Conservation (phyloP, 108 stramenopile species). For the Cyclotella choctawhatcheeana region DNA sequence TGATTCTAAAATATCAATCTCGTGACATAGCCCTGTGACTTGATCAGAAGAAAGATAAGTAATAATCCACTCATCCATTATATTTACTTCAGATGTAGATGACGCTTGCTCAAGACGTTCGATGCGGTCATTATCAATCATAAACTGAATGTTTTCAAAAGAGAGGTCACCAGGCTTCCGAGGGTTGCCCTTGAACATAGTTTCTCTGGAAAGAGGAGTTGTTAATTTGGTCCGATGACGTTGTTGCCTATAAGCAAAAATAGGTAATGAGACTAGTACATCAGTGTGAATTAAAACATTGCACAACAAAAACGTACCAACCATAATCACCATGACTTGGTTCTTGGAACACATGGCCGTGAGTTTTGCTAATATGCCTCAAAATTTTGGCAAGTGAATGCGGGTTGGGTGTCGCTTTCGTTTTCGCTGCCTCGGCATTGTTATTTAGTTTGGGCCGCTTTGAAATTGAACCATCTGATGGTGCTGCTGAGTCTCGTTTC, state of each 20-base stretch:
- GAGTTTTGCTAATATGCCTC: conserved; percentile 65
- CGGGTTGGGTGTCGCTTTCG: conserved; percentile 42
- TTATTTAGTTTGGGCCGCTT: conserved; percentile 33
- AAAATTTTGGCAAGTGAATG: conserved; percentile 64
- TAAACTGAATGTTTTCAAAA: conserved; percentile 72
- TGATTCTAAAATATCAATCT: conserved; percentile 58
- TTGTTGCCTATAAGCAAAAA: conserved; percentile 57
- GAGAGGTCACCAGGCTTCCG: conserved; percentile 56
- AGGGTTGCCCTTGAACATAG: conserved; percentile 65
- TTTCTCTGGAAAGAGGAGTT: conserved; percentile 40
- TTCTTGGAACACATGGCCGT: conserved; percentile 82
- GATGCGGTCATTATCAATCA: conserved; percentile 39
- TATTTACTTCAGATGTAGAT: neutral
- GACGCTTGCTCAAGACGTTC: conserved; percentile 19
- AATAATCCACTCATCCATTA: conserved; percentile 54
- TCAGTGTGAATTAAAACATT: neutral
- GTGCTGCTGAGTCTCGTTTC: conserved; percentile 20
- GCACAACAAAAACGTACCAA: conserved; percentile 50
- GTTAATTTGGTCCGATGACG: conserved; percentile 55
- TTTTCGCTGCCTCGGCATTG: neutral
- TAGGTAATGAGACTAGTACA: neutral
- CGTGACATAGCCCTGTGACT: conserved; percentile 70
- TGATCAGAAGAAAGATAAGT: conserved; percentile 56
- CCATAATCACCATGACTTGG: conserved; percentile 75
- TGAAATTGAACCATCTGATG: neutral